These are phyloP conservation scores for Poronia punctata DNA, from an alignment of 495 filamentous ascomycete genomes.

Conservation along the genomic window DNA sequence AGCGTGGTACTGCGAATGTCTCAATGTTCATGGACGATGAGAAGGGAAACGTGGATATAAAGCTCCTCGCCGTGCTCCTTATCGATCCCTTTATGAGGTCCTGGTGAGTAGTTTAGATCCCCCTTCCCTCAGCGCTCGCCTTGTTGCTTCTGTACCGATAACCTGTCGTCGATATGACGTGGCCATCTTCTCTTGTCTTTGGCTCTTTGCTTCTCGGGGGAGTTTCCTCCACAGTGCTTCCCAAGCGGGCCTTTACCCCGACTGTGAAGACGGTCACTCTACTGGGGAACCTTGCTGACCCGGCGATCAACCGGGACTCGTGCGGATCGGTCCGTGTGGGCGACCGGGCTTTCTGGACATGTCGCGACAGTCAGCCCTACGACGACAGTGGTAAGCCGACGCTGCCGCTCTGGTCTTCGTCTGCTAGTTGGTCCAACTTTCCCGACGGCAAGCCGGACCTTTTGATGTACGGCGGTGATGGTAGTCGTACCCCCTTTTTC, in stretches of 20 bases:
- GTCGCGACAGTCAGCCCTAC: conserved; percentile 22
- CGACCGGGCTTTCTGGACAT: conserved; percentile 23
- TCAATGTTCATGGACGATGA: neutral
- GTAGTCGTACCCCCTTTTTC: conserved; percentile 19
- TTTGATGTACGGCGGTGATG: conserved; percentile 16
- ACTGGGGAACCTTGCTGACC: conserved; percentile 25
- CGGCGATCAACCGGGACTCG: conserved; percentile 24
- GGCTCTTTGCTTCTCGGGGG: conserved; percentile 1
- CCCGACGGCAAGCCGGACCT: conserved; percentile 13
- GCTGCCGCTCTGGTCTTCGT: conserved; percentile 17
- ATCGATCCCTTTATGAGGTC: neutral
- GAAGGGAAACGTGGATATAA: neutral
- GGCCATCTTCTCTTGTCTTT: conserved; percentile 2
- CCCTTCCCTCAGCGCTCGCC: too few species aligned
- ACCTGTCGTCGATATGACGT: conserved; percentile 1
- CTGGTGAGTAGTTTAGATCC: too few species aligned
- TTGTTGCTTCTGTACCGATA: neutral
- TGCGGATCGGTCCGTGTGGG: conserved; percentile 23
- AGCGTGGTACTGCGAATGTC: too few species aligned
- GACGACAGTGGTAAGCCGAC: conserved; percentile 13
- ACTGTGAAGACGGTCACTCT: conserved; percentile 13
- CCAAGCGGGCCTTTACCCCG: conserved; percentile 4
- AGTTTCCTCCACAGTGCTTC: neutral
- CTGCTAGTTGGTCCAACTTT: conserved; percentile 24
- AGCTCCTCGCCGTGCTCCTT: too few species aligned